Evolutionary conservation across 768 basidiomycete species (phyloP).

Genomic region (Boletus speciosus): DNA sequence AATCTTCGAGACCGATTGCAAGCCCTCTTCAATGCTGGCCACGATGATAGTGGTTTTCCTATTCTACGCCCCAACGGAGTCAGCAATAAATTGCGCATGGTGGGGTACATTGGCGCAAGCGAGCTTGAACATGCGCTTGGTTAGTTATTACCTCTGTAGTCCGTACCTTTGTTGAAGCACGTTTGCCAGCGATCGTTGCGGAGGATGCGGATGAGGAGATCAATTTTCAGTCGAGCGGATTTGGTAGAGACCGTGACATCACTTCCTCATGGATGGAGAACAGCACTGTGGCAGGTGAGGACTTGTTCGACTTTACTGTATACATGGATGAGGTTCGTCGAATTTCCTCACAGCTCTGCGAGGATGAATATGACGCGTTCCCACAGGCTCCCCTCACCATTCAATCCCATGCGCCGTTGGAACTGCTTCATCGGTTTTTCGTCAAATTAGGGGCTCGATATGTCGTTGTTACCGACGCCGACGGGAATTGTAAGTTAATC

Average conservation of each 20-base stretch:
- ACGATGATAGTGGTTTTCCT: constrained; percentile 84
- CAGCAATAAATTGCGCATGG: constrained; percentile 54
- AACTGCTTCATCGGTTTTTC: constrained; percentile 91
- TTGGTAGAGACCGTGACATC: constrained; percentile 38
- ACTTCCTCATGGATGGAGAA: constrained; percentile 56
- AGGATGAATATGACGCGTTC: constrained; percentile 1
- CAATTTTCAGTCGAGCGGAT: constrained; percentile 53
- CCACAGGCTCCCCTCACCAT: constrained; percentile 82
- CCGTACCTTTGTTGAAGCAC: background rate
- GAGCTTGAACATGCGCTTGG: constrained; percentile 93
- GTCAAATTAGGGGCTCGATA: constrained; percentile 92
- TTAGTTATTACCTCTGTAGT: constrained; percentile 36
- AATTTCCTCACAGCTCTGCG: background rate
- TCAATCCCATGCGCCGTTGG: constrained; percentile 80
- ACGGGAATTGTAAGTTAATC: constrained; percentile 68
- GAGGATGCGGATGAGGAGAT: constrained; percentile 66
- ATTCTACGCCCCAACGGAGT: constrained; percentile 57
- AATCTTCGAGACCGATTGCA: constrained; percentile 70
- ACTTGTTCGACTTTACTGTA: constrained; percentile 76
- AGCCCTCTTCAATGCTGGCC: constrained; percentile 50
- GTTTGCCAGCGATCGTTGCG: constrained; percentile 62
- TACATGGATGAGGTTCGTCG: constrained; percentile 83
- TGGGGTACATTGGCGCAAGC: constrained; percentile 88
- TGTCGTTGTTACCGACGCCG: constrained; percentile 76
- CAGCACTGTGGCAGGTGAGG: constrained; percentile 24